phyloP scores from a whole-genome alignment of 495 filamentous ascomycete genomes.

The Hypoxylon intermedium region DNA sequence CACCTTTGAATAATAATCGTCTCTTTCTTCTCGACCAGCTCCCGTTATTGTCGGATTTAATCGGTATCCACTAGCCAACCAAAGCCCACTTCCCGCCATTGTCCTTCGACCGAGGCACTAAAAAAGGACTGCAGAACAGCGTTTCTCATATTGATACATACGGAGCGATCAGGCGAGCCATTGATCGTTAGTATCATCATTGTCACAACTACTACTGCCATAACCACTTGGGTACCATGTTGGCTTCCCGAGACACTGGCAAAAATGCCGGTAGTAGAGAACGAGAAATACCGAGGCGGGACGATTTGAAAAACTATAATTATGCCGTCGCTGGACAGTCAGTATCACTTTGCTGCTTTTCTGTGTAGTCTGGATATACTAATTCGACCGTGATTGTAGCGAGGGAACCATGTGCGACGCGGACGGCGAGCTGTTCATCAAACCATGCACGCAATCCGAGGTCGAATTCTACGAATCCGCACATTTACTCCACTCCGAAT shows the following conservation, averaged over 20 bases:
- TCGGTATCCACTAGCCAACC: slow-evolving; percentile 4
- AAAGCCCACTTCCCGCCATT: slow-evolving; percentile 24
- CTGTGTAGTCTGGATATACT: slow-evolving; percentile 7
- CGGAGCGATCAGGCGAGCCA: slow-evolving; percentile 12
- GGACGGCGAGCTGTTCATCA: slow-evolving; percentile 87
- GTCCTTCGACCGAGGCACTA: slow-evolving; percentile 8
- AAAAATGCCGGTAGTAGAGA: slow-evolving; percentile 30
- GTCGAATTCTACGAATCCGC: slow-evolving; percentile 91
- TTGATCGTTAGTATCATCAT: too few relatives aligned
- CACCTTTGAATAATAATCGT: background rate
- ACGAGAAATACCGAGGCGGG: slow-evolving; percentile 51
- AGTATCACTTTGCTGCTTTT: slow-evolving; percentile 52
- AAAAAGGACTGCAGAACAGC: slow-evolving; percentile 2
- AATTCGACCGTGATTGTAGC: slow-evolving; percentile 54
- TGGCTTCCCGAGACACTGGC: slow-evolving; percentile 33
- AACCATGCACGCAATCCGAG: slow-evolving; percentile 88
- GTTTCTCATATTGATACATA: slow-evolving; percentile 11
- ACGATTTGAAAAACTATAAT: slow-evolving; percentile 73
- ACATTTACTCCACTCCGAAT: slow-evolving; percentile 65
- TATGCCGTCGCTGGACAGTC: slow-evolving; percentile 94
- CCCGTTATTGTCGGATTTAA: background rate
- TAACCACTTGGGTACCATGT: slow-evolving; percentile 36
- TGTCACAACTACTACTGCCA: slow-evolving; percentile 5
- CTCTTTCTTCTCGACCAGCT: background rate
- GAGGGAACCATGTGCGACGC: slow-evolving; percentile 89